Evolutionary conservation across 257 asterid species (phyloP).

Genomic region (Lantana camara): DNA sequence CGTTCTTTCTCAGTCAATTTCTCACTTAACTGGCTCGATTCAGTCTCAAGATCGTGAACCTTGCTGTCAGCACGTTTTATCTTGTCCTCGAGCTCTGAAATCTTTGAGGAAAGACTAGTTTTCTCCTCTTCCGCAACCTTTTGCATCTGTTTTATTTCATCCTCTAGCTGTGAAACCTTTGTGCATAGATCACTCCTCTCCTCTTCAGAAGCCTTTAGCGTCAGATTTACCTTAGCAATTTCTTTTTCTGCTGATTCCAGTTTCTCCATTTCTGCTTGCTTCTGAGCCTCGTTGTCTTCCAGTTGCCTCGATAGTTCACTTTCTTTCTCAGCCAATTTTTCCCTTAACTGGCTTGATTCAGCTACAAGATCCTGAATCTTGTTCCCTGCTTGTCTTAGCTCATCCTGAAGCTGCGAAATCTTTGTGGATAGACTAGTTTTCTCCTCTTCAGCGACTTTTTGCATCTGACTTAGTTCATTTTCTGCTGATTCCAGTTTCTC

Average conservation of each 20-base stretch:
- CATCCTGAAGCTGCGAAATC: constrained; percentile 42
- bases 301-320: constrained; percentile 29
- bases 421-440: constrained; percentile 37
- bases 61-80: constrained; percentile 41
- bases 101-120: constrained; percentile 27
- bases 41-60: constrained; percentile 45
- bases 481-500: constrained; percentile 49
- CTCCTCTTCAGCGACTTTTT: constrained; percentile 43
- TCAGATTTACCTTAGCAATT: constrained; percentile 45
- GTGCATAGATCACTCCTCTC: constrained; percentile 41
- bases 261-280: constrained; percentile 38
- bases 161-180: constrained; percentile 40
- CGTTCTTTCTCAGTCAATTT: constrained; percentile 30
- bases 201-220: constrained; percentile 36
- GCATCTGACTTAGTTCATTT: constrained; percentile 40
- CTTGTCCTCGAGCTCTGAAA: constrained; percentile 43
- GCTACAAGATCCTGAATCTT: constrained; percentile 39
- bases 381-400: constrained; percentile 35
- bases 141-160: constrained; percentile 38
- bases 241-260: constrained; percentile 48
- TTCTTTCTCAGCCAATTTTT: constrained; percentile 33
- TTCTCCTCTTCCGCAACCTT: constrained; percentile 47
- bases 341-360: constrained; percentile 41
- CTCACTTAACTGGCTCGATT: constrained; percentile 42
- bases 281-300: constrained; percentile 42